Base-by-base conservation (phyloP, 108 stramenopile genomes). In the Hondaea fermentalgiana region DNA sequence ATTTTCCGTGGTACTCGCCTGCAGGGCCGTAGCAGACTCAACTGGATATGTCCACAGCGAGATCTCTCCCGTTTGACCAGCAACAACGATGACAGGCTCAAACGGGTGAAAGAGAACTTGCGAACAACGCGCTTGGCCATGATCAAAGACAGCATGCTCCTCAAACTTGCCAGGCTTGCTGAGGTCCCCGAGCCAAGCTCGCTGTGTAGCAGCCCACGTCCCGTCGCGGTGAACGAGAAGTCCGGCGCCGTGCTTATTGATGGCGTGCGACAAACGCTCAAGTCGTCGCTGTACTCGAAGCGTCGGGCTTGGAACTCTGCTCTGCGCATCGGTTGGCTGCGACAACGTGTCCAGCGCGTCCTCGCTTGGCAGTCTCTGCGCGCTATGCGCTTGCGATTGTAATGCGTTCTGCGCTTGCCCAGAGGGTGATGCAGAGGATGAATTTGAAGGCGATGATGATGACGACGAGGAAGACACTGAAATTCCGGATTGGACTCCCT, bases 41-140 rank as follows among this genome's bases (percentile, higher is more conserved):
- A 76, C 88, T 88, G 92, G 69, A 58, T 92, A 92, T 87, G 97
- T 93, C 96, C 97, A 99, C 47, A 97, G 88, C 23, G 94, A 93
- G n/a, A 99, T 88, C 51, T 92, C 91, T 87, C 95, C 94, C 45
- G 88, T 55, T 47, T 95, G 94, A 83, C 96, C 96, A 44, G 96
- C 96, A 28, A 95, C 95, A 72, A 96, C 93, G 28, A 99, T 90
- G 21, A 93, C 92, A 87, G 97, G 93, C 92, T 99, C 97, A 89
- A 95, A 99, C 3, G 97, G 93, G 92, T 99, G 98, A 87, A 99
- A 98, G 21, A 91, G 89, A 60, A 99, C 89, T 89, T 96, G 92
- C 14, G 95, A 95, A 5, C 97, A 96, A 87, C 92, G 94, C 28
- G 93, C 94, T 5, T 90, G 91, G 59, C 90, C 93, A 44, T 89